Evolutionary conservation across 805 yeast genomes (phyloP), one percentile per base, ranked within the genome.

Genomic region (Candida schatavii): DNA sequence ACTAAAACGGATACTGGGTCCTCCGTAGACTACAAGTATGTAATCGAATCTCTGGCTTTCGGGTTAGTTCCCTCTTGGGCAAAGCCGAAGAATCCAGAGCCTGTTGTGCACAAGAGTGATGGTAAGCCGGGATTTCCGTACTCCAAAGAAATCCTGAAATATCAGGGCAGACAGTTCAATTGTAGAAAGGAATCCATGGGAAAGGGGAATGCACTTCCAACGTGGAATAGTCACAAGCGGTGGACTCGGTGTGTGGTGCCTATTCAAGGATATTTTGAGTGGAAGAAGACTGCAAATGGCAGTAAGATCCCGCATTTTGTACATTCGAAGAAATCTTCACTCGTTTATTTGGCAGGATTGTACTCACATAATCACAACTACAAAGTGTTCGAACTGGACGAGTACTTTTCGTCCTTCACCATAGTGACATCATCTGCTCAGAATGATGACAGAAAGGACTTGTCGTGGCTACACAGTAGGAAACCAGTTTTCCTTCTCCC

Each of bases 191-290:
- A 88, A 47, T 74, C 83, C 5, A 51, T 88, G 9, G 51, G 52
- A 0, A 68, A 71, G 3, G 59, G 64, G 1, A 70, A 73, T 19
- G 35, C 35, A n/a, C 14, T 31, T 33, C 64, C 71, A 18, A 60
- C 83, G 31, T 89, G 96, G 96, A 67, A 67, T 5, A 46, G 67
- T 1, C 68, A 77, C 4, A 62, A 72, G 28, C 62, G 70, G 19
- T 61, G 62, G 6, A 64, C 67, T 4, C 66, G 96, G 29, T 89
- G 96, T 57, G 81, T 83, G 1, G 78, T 88, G 0, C 91, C 95
- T 0, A 74, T 86, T 30, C 75, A 78, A 52, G 97, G 97, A 0
- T 90, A 90, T 59, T 90, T 78, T 55, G 97, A 90, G 61, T 90
- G 97, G 97, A 64, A 56, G 40, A 61, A 56, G 21, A 46, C 52